These are phyloP conservation scores for Thraustochytrium striatum DNA, from an alignment of 352 stramenopile genomes.

Conservation along the genomic window DNA sequence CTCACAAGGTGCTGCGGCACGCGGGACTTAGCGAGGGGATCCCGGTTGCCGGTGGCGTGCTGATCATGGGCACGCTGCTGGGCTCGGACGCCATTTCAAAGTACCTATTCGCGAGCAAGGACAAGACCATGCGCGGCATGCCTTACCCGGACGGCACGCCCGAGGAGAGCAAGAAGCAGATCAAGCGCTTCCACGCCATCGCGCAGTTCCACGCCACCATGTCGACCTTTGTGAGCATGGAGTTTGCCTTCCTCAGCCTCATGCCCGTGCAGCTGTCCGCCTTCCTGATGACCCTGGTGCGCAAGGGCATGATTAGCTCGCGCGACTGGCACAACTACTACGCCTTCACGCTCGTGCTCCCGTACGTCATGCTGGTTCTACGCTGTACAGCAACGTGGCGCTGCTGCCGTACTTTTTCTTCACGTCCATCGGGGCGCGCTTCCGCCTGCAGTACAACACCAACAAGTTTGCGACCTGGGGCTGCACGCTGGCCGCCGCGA, in stretches of 20 bases:
- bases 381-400: not conserved
- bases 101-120: conserved; percentile 32
- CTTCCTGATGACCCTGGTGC: conserved; percentile 62
- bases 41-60: not conserved
- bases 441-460: not conserved
- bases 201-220: conserved; percentile 60
- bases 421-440: not conserved
- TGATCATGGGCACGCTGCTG: conserved; percentile 48
- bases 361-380: conserved; percentile 55
- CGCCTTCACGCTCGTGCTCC: conserved; percentile 54
- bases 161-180: conserved; percentile 9
- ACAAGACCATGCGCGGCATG: conserved; percentile 53
- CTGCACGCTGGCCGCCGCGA: no score
- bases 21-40: not conserved
- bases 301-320: conserved; percentile 57
- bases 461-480: not conserved
- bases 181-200: conserved; percentile 61
- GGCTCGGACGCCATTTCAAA: conserved; percentile 38
- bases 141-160: conserved; percentile 48
- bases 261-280: conserved; percentile 59
- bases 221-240: conserved; percentile 52
- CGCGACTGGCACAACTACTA: conserved; percentile 58
- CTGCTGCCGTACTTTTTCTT: not conserved
- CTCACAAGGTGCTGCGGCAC: conserved; percentile 16
- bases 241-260: conserved; percentile 55